Percentiles rank a stretch among this genome's conserved stretches.
Evolutionary conservation across 2,329 filamentous ascomycete genomes (phyloP).

Genomic region (Fusarium multiceps): DNA sequence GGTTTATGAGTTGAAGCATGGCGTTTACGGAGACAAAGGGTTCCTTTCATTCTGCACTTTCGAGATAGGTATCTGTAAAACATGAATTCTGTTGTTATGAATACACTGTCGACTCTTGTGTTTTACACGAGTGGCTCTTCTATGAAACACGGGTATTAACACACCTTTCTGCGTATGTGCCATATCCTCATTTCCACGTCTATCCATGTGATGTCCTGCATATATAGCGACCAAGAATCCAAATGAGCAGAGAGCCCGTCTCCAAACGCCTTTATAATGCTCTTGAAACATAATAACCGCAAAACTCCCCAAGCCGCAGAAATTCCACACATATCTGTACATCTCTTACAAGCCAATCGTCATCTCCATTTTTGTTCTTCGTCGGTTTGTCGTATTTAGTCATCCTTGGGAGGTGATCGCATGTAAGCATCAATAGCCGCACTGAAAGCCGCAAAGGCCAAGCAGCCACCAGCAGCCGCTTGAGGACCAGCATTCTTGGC

Average conservation of each 20-base stretch:
- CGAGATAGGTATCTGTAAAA: slow-evolving; percentile 4
- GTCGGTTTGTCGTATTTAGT: slow-evolving; percentile 50
- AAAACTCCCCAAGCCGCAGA: slow-evolving; percentile 44
- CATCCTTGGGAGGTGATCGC: slow-evolving; percentile 79
- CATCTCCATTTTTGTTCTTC: background rate
- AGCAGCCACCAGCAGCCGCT: slow-evolving; percentile 87
- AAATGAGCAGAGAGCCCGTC: slow-evolving; percentile 46
- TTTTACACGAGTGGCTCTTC: slow-evolving; percentile 32
- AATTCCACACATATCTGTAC: slow-evolving; percentile 33
- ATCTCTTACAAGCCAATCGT: slow-evolving; percentile 30
- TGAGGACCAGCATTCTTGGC: slow-evolving; percentile 89
- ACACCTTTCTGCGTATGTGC: slow-evolving; percentile 38
- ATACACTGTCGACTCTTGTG: slow-evolving; percentile 20
- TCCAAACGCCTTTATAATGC: slow-evolving; percentile 51
- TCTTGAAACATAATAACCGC: slow-evolving; percentile 45
- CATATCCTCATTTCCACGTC: slow-evolving; percentile 14
- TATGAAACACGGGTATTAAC: slow-evolving; percentile 36
- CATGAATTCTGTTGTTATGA: slow-evolving; percentile 12
- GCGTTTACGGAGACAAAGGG: slow-evolving; percentile 31
- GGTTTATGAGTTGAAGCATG: slow-evolving; percentile 35
- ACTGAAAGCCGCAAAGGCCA: slow-evolving; percentile 92
- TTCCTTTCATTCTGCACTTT: slow-evolving; percentile 1
- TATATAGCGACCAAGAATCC: slow-evolving; percentile 32
- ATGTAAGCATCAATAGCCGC: slow-evolving; percentile 93
- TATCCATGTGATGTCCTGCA: slow-evolving; percentile 13